Evolutionary conservation across 2,329 filamentous ascomycete species (phyloP), one percentile per base, ranked within the genome.

Genomic region (Aureobasidium lini): DNA sequence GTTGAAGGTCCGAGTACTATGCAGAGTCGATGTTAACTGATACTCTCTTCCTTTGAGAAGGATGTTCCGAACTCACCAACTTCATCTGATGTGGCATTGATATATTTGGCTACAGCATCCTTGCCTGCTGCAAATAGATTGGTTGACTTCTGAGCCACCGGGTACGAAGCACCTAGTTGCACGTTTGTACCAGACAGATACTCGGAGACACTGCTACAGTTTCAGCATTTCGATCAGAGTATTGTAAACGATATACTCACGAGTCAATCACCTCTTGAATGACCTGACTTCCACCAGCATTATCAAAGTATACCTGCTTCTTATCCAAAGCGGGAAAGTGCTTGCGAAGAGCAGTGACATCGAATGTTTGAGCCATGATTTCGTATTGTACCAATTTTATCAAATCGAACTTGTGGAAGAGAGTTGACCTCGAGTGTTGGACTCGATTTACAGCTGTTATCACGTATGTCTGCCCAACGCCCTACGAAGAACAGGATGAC

Each of bases 211-310:
- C 85, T 84, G 70, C 18, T 1, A 9, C 42, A 29, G 4, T 10
- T 39, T 28, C 7, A 18, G 39, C 16, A 23, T 4, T 43, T 28
- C n/a, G 4, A 23, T 16, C 8, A 53, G 6, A 13, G 9, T n/a
- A 29, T 23, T 13, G 36, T 54, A 11, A 15, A 6, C 3, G 10
- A 29, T 34, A 44, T 49, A 72, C 79, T 73, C 70, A 88, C 84
- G 81, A 80, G 59, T 87, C 81, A 60, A 87, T 84, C 15, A 89
- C 89, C 15, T 79, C 76, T 29, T 81, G 82, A 3, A 92, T 74
- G 1, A 83, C 79, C 67, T 92, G 88, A 67, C 84, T 89, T 39
- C 88, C 88, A 16, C 88, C 88, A 10, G 87, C 89, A 68, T 92
- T 92, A 68, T 93, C 88, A 64, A 92, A 81, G 69, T 82, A 90